These are phyloP conservation scores for Tolypocladium sp. DNA, from an alignment of 2,329 filamentous ascomycete species.

Conservation along the genomic window DNA sequence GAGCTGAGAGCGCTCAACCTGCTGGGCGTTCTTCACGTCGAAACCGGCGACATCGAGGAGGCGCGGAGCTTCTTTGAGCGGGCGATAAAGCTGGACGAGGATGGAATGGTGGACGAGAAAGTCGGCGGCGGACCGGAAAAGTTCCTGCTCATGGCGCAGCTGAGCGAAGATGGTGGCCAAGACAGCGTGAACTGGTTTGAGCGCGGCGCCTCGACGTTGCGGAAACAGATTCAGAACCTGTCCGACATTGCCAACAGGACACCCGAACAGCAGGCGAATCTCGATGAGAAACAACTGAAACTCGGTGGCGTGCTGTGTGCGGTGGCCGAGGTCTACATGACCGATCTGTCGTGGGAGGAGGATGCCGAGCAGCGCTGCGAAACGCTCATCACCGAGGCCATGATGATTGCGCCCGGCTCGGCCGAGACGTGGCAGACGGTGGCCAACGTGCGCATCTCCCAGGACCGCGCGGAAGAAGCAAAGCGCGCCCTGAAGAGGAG, in stretches of 20 bases:
- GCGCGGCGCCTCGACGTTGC: slow-evolving; percentile 62
- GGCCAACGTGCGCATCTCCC: slow-evolving; percentile 88
- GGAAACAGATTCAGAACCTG: slow-evolving; percentile 59
- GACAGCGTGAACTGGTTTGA: slow-evolving; percentile 62
- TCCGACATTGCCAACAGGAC: slow-evolving; percentile 34
- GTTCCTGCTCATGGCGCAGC: slow-evolving; percentile 88
- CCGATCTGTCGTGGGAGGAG: slow-evolving; percentile 85
- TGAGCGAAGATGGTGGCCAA: slow-evolving; percentile 62
- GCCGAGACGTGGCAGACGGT: slow-evolving; percentile 93
- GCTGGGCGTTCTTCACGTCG: slow-evolving; percentile 72
- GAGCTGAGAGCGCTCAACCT: slow-evolving; percentile 62
- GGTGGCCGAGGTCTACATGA: slow-evolving; percentile 97
- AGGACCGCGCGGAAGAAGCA: slow-evolving; percentile 71
- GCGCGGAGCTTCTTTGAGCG: slow-evolving; percentile 64
- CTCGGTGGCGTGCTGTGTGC: slow-evolving; percentile 88
- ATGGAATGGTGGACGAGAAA: slow-evolving; percentile 61
- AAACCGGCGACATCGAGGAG: slow-evolving; percentile 69
- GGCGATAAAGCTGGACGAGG: slow-evolving; percentile 67
- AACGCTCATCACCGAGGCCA: slow-evolving; percentile 78
- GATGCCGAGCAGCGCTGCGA: slow-evolving; percentile 89
- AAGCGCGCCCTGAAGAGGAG: slow-evolving; percentile 69
- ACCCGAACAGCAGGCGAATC: slow-evolving; percentile 27
- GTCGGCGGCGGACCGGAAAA: slow-evolving; percentile 83
- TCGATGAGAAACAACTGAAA: slow-evolving; percentile 67
- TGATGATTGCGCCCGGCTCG: slow-evolving; percentile 70